Base-by-base conservation (phyloP, 176 grass and related monocot genomes). In the Stipa capillata region DNA sequence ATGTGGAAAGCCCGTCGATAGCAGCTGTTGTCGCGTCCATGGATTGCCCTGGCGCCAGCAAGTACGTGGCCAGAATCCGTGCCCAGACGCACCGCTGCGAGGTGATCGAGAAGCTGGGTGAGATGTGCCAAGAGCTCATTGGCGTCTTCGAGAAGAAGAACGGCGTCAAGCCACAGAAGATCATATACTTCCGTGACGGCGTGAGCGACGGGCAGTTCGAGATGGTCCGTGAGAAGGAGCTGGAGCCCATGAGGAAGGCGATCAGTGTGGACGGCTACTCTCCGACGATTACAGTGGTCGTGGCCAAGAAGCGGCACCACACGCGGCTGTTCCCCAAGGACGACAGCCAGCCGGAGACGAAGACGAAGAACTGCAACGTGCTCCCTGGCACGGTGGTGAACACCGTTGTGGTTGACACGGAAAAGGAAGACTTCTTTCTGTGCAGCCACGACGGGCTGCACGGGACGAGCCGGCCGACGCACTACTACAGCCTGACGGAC, bases 131-230 rank as follows among this genome's bases (percentile, higher is more conserved):
- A 1, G 89, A 91, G 75, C 79, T 90, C 13, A 62, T 90, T 12
- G 24, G 62, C 0, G 78, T 87, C 13, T 87, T 56, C 64, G 28
- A 71, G 80, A 45, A 87, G 25, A 45, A 0, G 34, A 90, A 90
- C 27, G 0, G 62, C 0, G 37, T 65, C 21, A 83, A 76, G 48
- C 90, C 90, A 0, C 41, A 76, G 42, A 86, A 12, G 53, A 89
- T 92, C 79, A 55, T 92, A 23, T 92, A 89, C 86, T 92, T 92
- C 83, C 86, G 90, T 0, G 90, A 92, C 8, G 90, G 90, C 7
- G 90, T 92, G 49, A 86, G 90, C 5, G 86, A 89, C 13, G 86
- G 83, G 2, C 86, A 80, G 79, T 92, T 92, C 18, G 20, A 53
- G 0, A 86, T 71, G 90, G 90, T 92, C 39, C 83, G 89, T 2